Evolutionary conservation across 768 basidiomycete species (phyloP), one percentile per base, ranked within the genome.

Genomic region (Russula lepida): DNA sequence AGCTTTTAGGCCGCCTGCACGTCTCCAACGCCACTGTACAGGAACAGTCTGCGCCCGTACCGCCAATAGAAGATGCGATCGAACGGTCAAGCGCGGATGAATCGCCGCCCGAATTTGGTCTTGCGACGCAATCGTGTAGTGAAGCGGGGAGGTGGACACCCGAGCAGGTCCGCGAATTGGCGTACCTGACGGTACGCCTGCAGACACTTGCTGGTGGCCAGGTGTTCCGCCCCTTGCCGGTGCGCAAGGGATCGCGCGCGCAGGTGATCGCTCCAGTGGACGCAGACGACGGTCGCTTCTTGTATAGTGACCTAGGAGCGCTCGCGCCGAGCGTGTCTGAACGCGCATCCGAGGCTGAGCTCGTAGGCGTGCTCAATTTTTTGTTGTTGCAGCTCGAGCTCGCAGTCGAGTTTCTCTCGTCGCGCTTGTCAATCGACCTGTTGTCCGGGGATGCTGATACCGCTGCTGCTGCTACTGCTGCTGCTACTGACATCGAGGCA

Each of bases 321-420:
- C 75, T 92, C 37, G 68, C 93, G 2, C 92, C 94, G 0, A 72
- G 79, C 11, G 79, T 95, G 72, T 75, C 76, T 62, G 84, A 88
- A 54, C 84, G 82, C 63, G 82, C 86, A 66, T 77, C 81, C 30
- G 92, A 94, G 66, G 72, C 78, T 19, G 89, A 95, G 60, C 73
- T 94, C 55, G 80, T 85, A 73, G 72, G 81, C 61, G 73, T 91
- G n/a, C 76, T 97, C 33, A 88, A 93, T 66, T 89, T 85, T 13
- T 70, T 95, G 54, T 77, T 86, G 32, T 74, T 82, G 8, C 79
- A 94, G 46, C 84, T 94, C 56, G 85, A 90, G 69, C 93, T 94
- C 69, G 81, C 88, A 27, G 51, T 32, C 3, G 51, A 64, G n/a
- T 46, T 50, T 15, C 43, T 66, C 21, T 33, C 59, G 35, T 54